phyloP scores from a whole-genome alignment of 2,329 filamentous ascomycete species.

The Pseudogymnoascus sp. region DNA sequence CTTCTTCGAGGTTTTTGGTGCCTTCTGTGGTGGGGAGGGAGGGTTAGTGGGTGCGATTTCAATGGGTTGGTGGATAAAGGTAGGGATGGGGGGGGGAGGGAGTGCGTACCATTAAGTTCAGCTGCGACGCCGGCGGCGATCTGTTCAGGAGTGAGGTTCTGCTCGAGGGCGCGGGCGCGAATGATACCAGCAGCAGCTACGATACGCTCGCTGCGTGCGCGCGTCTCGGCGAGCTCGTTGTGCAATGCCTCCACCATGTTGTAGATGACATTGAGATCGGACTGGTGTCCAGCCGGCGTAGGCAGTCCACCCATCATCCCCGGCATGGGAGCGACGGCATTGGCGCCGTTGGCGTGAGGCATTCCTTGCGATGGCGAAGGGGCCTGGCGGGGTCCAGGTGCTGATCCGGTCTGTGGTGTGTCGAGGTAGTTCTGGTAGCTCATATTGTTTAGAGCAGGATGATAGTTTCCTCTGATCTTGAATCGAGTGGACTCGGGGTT shows the following conservation, averaged over 20 bases:
- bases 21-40: conserved; percentile 35
- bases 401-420: conserved; percentile 15
- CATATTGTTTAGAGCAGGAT: conserved; percentile 6
- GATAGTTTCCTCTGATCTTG: not conserved
- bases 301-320: conserved; percentile 36
- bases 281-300: conserved; percentile 58
- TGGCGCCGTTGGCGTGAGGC: conserved; percentile 25
- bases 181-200: conserved; percentile 54
- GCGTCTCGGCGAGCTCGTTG: conserved; percentile 52
- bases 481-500: not conserved
- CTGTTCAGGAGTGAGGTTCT: conserved; percentile 48
- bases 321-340: conserved; percentile 26
- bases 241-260: conserved; percentile 59
- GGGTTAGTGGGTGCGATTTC: not conserved
- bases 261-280: conserved; percentile 60
- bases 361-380: conserved; percentile 25
- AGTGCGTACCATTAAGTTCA: conserved; percentile 44
- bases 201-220: conserved; percentile 53
- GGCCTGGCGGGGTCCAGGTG: conserved; percentile 21
- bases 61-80: conserved; percentile 4
- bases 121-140: conserved; percentile 46
- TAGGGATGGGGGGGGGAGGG: not conserved
- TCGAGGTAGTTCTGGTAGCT: conserved; percentile 22
- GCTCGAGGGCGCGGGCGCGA: conserved; percentile 44
- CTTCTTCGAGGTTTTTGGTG: conserved; percentile 50